Evolutionary conservation across 208 protist genomes (phyloP), one percentile per base, ranked within the genome.

Genomic region (Trypanosoma rangeli): DNA sequence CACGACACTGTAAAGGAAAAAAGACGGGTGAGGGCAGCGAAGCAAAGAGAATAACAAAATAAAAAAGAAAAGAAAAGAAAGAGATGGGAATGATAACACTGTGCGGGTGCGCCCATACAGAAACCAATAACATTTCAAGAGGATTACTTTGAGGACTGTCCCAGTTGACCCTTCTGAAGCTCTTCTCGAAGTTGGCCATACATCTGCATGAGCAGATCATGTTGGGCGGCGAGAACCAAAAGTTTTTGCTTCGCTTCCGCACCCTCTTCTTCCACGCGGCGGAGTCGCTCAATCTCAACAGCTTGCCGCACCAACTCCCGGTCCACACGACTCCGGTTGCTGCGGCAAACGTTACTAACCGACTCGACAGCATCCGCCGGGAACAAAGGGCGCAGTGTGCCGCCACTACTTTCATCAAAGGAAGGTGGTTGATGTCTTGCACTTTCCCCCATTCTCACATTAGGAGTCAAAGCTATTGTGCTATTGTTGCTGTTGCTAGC

Each of bases 141-240:
- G 55, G 16, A 33, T 39, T 42, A 42, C 55, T 60, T 60, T 60
- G 55, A 39, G 5, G 31, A 22, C 28, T 9, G 12, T 28, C 22
- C 55, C 20, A 20, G 28, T 35, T 53, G 49, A 2, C n/a, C 10
- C n/a, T 53, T n/a, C 49, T 53, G 54, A 39, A 86, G 44, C 20
- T 86, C 71, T n/a, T 94, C 86, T 73, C 89, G 82, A 50, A 89
- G 53, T 68, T 95, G 70, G 0, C 90, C 90, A 70, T 93, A 93
- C 64, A 95, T 80, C 61, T 94, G 86, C 46, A 95, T 74, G 13
- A 95, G 69, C 50, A 91, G 35, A 67, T 92, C 86, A 65, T 94
- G 71, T 64, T 90, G 69, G 35, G 60, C 29, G 33, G 79, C 75
- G 8, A 96, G 78, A n/a, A 57, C 73, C 42, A 73, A 18, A 8